Percentiles rank a stretch among this genome's conserved stretches.
phyloP scores from a whole-genome alignment of 164 flowering plant genomes.

The Chloranthus sessilifolius region DNA sequence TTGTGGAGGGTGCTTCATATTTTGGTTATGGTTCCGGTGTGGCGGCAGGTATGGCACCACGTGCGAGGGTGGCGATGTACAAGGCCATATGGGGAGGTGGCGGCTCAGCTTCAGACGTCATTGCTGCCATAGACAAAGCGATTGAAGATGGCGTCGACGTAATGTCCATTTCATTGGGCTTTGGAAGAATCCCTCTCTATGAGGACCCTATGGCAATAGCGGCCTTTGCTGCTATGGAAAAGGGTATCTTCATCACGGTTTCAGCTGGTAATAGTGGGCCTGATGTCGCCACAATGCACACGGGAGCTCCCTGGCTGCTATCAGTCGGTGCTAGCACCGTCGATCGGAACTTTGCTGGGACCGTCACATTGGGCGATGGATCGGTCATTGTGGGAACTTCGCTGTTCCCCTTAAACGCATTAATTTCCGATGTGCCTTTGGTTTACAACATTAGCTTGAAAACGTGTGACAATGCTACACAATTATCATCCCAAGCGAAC shows the following conservation, averaged over 20 bases:
- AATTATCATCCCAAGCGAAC: constrained; percentile 13
- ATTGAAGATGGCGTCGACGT: constrained; percentile 66
- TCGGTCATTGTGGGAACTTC: constrained; percentile 22
- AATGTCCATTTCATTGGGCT: constrained; percentile 53
- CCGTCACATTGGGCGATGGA: constrained; percentile 39
- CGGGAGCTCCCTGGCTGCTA: constrained; percentile 44
- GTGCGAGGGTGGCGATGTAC: constrained; percentile 48
- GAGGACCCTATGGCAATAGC: constrained; percentile 49
- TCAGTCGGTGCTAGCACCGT: constrained; percentile 41
- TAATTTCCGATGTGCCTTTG: constrained; percentile 16
- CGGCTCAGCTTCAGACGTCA: constrained; percentile 29
- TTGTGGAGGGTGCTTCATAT: constrained; percentile 29
- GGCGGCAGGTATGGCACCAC: constrained; percentile 56
- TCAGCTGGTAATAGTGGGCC: constrained; percentile 45
- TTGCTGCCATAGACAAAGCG: constrained; percentile 59
- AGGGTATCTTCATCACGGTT: constrained; percentile 34
- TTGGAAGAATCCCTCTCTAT: constrained; percentile 20
- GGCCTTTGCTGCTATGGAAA: constrained; percentile 51
- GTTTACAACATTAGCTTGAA: constrained; percentile 24
- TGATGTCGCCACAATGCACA: constrained; percentile 14
- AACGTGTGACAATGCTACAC: constrained; percentile 27
- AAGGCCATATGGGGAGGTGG: constrained; percentile 41
- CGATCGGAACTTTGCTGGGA: constrained; percentile 33
- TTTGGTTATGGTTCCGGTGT: constrained; percentile 55
- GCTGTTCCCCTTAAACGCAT: constrained; percentile 23